phyloP scores from a whole-genome alignment of 305 asterid genomes.

The Solanum hybrid region DNA sequence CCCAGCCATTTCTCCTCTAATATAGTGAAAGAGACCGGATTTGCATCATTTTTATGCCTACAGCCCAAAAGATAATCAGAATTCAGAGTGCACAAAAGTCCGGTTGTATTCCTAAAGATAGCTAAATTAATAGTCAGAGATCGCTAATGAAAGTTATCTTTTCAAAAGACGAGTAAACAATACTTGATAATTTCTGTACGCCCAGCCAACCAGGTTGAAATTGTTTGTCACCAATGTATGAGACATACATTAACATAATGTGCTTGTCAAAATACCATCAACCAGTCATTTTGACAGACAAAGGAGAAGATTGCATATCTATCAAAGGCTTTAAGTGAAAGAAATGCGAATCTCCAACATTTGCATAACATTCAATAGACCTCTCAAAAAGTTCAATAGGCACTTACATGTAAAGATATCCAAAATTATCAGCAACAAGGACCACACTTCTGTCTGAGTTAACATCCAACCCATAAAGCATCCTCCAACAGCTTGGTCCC shows the following conservation, averaged over 20 bases:
- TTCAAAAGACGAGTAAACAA: neutral
- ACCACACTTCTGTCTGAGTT: constrained; percentile 61
- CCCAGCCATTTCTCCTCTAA: neutral
- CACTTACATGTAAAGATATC: constrained; percentile 72
- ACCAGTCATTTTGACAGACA: neutral
- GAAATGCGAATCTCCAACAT: neutral
- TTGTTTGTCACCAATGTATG: neutral
- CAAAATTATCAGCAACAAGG: constrained; percentile 84
- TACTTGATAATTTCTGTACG: neutral
- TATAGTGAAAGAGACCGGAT: neutral
- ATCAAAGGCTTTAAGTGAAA: neutral
- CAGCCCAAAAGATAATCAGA: neutral
- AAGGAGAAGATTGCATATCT: neutral
- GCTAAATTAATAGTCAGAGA: neutral
- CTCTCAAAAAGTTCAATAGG: constrained; percentile 3
- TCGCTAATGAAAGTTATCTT: neutral
- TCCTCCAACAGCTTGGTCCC: constrained; percentile 90
- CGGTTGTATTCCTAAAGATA: neutral
- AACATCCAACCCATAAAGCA: constrained; percentile 91
- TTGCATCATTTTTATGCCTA: neutral
- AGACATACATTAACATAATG: neutral
- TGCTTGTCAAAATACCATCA: neutral
- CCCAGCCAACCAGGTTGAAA: neutral
- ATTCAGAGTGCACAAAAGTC: neutral
- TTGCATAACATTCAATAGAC: neutral